Evolutionary conservation across 768 basidiomycete species (phyloP).

Genomic region (Phaffia tasmanica): DNA sequence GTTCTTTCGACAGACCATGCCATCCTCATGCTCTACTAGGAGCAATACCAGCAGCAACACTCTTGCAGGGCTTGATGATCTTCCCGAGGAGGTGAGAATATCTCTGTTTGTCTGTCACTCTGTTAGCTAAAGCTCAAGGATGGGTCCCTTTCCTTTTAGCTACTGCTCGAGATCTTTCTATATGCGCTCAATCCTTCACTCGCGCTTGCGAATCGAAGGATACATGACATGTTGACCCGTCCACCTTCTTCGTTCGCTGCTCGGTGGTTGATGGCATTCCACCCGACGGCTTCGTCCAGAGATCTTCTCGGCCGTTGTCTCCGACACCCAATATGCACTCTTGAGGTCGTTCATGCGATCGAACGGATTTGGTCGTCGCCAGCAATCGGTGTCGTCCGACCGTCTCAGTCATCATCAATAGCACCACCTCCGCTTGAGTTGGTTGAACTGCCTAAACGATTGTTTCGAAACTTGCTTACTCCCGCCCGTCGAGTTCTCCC

Average conservation of each 20-base stretch:
- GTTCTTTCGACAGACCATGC: too few species aligned
- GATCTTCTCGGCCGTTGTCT: conserved; percentile 31
- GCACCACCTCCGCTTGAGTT: conserved; percentile 23
- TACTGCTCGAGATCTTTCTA: conserved; percentile 24
- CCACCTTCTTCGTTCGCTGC: not conserved
- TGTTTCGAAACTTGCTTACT: conserved; percentile 49
- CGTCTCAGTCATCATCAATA: conserved; percentile 37
- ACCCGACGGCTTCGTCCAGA: not conserved
- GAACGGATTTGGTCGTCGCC: conserved; percentile 8
- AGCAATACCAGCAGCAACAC: too few species aligned
- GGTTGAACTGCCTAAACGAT: conserved; percentile 49
- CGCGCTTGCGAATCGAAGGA: too few species aligned
- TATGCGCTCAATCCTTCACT: too few species aligned
- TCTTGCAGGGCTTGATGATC: too few species aligned
- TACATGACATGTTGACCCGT: not conserved
- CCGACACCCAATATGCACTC: conserved; percentile 34
- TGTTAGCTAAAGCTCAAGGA: conserved; percentile 23
- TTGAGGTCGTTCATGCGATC: conserved; percentile 31
- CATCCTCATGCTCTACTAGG: too few species aligned
- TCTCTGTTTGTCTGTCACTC: too few species aligned
- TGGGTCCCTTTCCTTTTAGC: conserved; percentile 35
- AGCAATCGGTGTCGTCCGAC: conserved; percentile 40
- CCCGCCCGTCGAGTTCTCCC: conserved; percentile 32
- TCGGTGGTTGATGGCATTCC: not conserved
- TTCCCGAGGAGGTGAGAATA: too few species aligned